Evolutionary conservation across 169 alveolate species (phyloP), one percentile per base, ranked within the genome.

Genomic region (Plasmodium relictum): DNA sequence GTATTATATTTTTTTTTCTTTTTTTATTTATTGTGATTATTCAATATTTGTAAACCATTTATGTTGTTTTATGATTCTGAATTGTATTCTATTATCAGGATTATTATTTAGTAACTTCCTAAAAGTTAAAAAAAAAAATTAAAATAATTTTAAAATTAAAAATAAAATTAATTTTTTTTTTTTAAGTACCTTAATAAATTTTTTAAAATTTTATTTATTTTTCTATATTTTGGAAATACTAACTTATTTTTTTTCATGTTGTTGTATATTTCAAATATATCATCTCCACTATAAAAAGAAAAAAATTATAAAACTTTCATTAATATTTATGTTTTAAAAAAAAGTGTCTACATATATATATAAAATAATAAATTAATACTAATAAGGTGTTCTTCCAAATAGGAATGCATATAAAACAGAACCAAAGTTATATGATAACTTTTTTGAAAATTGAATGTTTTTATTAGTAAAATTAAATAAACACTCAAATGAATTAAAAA

Each of bases 61-160:
- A 83, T 83, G 91, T 83, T 62, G 59, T 68, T 52, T 83, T 50
- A 83, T 83, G 66, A 52, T 83, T 83, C 66, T 83, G 73, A 83
- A 83, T 68, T 83, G 85, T 63, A 83, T 83, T 83, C 91, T 83
- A 62, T 83, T 69, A 74, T 83, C 76, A 54, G 78, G 91, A 56
- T 68, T 68, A 44, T 68, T 69, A 39, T 83, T 68, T 56, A 83
- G 83, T 66, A 83, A 58, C 22, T 83, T 68, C 52, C 91, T 83
- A 71, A 37, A 68, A 45, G 48, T 26, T 18, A 31, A 69, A 18
- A 66, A 24, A 66, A 68, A 42, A 62, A 9, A 10, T 62, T 42
- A n/a, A 44, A 44, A 62, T 24, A 26, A 22, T 62, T 74, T 74
- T 62, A 71, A 83, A 83, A 68, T 69, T 68, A 68, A 54, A 80